Conservation (phyloP, 345 rosid genomes). For the Dipteronia sinensis region DNA sequence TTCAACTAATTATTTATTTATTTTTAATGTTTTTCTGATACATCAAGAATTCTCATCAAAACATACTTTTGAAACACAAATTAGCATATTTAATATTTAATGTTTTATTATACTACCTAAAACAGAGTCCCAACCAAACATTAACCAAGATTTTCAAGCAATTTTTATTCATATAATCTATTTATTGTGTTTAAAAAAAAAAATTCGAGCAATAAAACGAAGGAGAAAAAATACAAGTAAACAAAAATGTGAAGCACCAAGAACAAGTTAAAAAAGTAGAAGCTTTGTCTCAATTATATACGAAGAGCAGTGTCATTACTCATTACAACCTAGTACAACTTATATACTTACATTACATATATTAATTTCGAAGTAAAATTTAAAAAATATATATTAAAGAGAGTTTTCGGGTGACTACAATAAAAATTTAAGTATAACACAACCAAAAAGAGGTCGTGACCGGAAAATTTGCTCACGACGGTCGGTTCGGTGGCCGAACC, state of each 20-base stretch:
- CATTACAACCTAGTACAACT: slow-evolving; percentile 1
- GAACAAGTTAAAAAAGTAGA: not conserved
- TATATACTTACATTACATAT: slow-evolving; percentile 2
- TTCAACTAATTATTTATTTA: too few relatives aligned
- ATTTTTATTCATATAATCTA: too few relatives aligned
- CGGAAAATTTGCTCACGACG: slow-evolving; percentile 31
- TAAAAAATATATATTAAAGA: not conserved
- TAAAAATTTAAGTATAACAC: not conserved
- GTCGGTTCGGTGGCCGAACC: slow-evolving; percentile 53
- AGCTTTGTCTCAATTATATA: not conserved
- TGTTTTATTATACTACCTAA: not conserved
- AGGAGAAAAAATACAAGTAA: not conserved
- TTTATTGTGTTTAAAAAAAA: not conserved
- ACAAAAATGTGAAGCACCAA: not conserved
- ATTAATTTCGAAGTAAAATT: not conserved
- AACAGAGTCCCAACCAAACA: not conserved
- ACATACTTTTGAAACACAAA: too few relatives aligned
- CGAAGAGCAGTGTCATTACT: not conserved
- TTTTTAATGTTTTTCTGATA: too few relatives aligned
- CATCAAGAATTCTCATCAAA: too few relatives aligned
- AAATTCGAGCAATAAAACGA: not conserved
- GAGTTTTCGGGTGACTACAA: not conserved
- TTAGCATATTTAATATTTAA: too few relatives aligned
- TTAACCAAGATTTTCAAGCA: not conserved
- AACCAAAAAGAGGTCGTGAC: slow-evolving; percentile 7